Percentiles rank a stretch among this genome's conserved stretches.
Evolutionary conservation across 2,329 filamentous ascomycete genomes (phyloP).

Genomic region (Nemania bipapillata): DNA sequence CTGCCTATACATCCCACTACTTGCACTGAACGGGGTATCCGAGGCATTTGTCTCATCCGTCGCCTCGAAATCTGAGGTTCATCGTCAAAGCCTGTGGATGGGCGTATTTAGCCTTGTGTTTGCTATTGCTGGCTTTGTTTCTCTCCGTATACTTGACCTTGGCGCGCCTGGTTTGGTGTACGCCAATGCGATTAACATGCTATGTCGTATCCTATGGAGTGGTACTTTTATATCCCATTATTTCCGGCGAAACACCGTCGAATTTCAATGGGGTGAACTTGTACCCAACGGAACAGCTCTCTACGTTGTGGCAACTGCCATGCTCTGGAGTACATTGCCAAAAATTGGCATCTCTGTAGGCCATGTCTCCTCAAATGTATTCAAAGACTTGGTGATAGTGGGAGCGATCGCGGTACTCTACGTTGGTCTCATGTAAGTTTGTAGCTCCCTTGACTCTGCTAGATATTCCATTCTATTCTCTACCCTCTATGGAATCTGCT

Average conservation of each 20-base stretch:
- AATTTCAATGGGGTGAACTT: slow-evolving; percentile 57
- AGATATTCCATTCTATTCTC: slow-evolving; percentile 33
- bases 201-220: slow-evolving; percentile 84
- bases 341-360: slow-evolving; percentile 45
- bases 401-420: slow-evolving; percentile 64
- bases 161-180: slow-evolving; percentile 84
- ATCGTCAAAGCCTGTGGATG: slow-evolving; percentile 86
- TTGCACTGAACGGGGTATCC: slow-evolving; percentile 89
- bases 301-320: slow-evolving; percentile 58
- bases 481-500: slow-evolving; percentile 16
- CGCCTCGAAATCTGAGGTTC: slow-evolving; percentile 78
- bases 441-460: slow-evolving; percentile 23
- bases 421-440: slow-evolving; percentile 69
- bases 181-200: slow-evolving; percentile 92
- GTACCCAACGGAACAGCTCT: slow-evolving; percentile 58
- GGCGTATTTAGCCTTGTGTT: slow-evolving; percentile 80
- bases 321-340: slow-evolving; percentile 53
- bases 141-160: slow-evolving; percentile 73
- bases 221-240: slow-evolving; percentile 74
- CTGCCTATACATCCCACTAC: slow-evolving; percentile 90
- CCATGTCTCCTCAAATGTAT: slow-evolving; percentile 50
- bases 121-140: slow-evolving; percentile 76
- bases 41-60: slow-evolving; percentile 94
- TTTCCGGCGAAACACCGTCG: slow-evolving; percentile 61
- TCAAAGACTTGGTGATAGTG: slow-evolving; percentile 60